Evolutionary conservation across 108 stramenopile genomes (phyloP).

Genomic region (Seminavis robusta): DNA sequence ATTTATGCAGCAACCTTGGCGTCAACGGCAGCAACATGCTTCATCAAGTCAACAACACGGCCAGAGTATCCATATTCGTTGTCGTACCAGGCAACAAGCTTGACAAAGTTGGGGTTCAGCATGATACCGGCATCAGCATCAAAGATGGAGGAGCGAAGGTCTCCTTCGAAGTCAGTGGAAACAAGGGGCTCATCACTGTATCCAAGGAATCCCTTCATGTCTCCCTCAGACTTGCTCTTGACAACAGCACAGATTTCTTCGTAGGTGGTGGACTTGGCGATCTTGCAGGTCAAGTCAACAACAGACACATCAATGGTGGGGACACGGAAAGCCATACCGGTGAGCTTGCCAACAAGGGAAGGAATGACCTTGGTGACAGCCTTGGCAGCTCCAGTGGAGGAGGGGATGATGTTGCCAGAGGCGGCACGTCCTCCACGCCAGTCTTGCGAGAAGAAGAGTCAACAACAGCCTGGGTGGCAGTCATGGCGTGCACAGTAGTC

Average conservation of each 20-base stretch:
- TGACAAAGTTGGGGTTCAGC: conserved; percentile 93
- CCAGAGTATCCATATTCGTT: conserved; percentile 95
- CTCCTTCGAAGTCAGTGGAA: conserved; percentile 95
- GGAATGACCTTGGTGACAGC: conserved; percentile 99
- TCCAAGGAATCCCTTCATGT: conserved; percentile 98
- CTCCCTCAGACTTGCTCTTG: conserved; percentile 87
- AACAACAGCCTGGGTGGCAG: conserved; percentile 98
- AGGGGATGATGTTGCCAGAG: conserved; percentile 99
- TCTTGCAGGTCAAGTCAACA: conserved; percentile 92
- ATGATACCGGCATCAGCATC: conserved; percentile 98
- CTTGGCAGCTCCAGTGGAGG: conserved; percentile 99
- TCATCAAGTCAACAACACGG: conserved; percentile 96
- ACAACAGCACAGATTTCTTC: conserved; percentile 97
- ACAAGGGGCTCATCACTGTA: conserved; percentile 98
- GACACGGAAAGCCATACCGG: conserved; percentile 99
- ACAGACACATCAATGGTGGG: conserved; percentile 99
- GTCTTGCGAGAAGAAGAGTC: conserved; percentile 99
- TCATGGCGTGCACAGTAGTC: conserved; percentile 99
- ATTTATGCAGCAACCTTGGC: conserved; percentile 78
- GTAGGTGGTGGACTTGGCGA: conserved; percentile 91
- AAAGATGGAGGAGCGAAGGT: conserved; percentile 96
- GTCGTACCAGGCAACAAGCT: conserved; percentile 98
- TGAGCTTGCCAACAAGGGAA: conserved; percentile 95
- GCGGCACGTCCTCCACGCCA: conserved; percentile 99
- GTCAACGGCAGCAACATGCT: conserved; percentile 90